Conservation (phyloP, 2,329 filamentous ascomycete genomes). For the Trichoderma sp. region DNA sequence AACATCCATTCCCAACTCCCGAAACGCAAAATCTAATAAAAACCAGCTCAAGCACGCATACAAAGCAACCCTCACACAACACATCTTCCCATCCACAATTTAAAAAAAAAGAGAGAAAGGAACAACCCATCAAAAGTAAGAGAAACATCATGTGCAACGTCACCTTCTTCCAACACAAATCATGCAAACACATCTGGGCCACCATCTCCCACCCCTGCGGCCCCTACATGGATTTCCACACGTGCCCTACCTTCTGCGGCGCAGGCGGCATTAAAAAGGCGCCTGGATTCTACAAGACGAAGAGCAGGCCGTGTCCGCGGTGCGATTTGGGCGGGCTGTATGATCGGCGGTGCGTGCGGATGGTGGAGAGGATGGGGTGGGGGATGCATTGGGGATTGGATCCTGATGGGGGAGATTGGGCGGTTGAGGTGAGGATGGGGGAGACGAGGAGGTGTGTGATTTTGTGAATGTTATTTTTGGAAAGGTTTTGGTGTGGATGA, state of each 20-base stretch:
- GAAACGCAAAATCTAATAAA: neutral
- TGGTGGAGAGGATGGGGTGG: constrained; percentile 46
- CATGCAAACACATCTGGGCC: constrained; percentile 56
- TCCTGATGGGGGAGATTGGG: constrained; percentile 41
- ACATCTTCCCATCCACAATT: neutral
- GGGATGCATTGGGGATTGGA: constrained; percentile 52
- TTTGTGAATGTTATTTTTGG: constrained; percentile 25
- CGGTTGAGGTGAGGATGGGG: constrained; percentile 36
- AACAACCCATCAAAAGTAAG: neutral
- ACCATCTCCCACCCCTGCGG: constrained; percentile 49
- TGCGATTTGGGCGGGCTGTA: constrained; percentile 46
- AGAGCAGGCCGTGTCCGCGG: constrained; percentile 42
- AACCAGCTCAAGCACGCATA: neutral
- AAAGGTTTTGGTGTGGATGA: too few relatives aligned
- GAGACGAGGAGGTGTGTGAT: constrained; percentile 33
- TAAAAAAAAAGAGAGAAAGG: neutral
- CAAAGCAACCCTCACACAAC: neutral
- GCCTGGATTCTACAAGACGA: constrained; percentile 40
- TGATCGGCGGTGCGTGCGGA: constrained; percentile 49
- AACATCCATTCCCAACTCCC: neutral
- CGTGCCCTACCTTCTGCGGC: constrained; percentile 47
- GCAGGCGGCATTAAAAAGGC: constrained; percentile 40
- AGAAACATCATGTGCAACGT: constrained; percentile 44
- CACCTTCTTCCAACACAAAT: constrained; percentile 50
- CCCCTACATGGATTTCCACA: constrained; percentile 52